Conservation (phyloP, 805 yeast species). For the Candida awuae region DNA sequence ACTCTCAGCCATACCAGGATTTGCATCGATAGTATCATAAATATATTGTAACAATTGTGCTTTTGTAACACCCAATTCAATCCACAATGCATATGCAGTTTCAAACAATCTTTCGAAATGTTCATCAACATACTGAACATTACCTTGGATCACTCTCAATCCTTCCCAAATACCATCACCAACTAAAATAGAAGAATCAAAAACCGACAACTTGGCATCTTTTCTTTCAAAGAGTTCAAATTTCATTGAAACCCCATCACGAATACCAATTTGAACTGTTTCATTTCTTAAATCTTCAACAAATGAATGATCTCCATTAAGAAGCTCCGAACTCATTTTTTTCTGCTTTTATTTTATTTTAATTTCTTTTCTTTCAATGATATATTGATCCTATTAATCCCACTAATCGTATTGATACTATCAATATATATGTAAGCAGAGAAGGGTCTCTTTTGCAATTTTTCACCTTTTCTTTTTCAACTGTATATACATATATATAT, state of each 20-base stretch:
- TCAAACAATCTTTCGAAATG: conserved; percentile 5
- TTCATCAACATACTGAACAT: conserved; percentile 3
- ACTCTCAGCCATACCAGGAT: conserved; percentile 1
- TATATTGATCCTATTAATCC: neutral
- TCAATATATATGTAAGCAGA: too few relatives aligned
- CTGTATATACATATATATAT: too few relatives aligned
- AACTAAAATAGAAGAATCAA: conserved; percentile 4
- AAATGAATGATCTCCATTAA: conserved; percentile 5
- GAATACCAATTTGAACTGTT: neutral
- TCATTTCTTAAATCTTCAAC: conserved; percentile 4
- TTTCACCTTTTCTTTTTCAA: too few relatives aligned
- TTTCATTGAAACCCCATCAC: conserved; percentile 3
- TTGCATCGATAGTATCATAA: conserved; percentile 7
- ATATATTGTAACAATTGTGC: neutral
- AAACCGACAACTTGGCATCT: conserved; percentile 5
- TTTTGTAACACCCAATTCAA: conserved; percentile 3
- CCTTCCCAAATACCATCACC: conserved; percentile 8
- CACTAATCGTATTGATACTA: too few relatives aligned
- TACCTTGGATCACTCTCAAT: neutral
- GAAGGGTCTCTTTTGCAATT: too few relatives aligned
- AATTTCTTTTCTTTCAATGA: neutral
- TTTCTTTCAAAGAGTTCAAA: conserved; percentile 1
- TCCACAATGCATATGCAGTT: conserved; percentile 3
- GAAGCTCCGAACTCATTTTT: neutral
- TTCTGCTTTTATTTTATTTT: neutral